Base-by-base conservation (phyloP, 371 early-diverging fungal genomes). In the Syncephalastrum contaminatum region DNA sequence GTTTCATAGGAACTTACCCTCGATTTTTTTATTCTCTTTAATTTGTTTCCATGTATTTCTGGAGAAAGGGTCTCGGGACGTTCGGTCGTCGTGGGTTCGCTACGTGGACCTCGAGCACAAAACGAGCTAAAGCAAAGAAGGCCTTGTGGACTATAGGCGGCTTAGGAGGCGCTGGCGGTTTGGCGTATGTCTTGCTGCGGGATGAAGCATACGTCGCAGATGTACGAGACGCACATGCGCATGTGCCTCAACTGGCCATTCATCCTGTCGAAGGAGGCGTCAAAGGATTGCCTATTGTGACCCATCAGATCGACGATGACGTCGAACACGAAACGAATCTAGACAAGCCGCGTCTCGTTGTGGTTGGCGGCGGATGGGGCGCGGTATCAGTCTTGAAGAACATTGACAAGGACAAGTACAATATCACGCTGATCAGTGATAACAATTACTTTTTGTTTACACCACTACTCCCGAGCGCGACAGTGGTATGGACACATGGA, bases 401-500 rank as follows among this genome's bases (percentile, higher is more conserved):
- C 27, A 57, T 95, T 40, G 87, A 90, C 43, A 81, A 76, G 30
- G 77, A 76, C 47, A 71, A 81, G 40, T 95, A 90, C 63, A 86
- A 94, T 59, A 90, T 93, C 14, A 80, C 84, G 0, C 70, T 92
- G 14, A 71, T 92, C 0, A 74, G 71, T 42, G 69, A 73, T 21
- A 77, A 84, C 62, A 94, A 95, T 70, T 89, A 94, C 66, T 95
- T 94, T 67, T 72, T 90, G 16, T 94, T 95, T 53, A 94, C 94
- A 36, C 91, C 88, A n/a, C 67, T 93, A 53, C 69, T 93, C 39
- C 89, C 93, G 19, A 84, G 85, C 59, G 87, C 86, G 2, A 85
- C 90, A 2, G 88, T 88, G 0, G 36, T 30, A 30, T 30, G 36
- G 10, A 1, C 10, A 30, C 10, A 30, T 30, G 36, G 10, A 30